Evolutionary conservation across 345 rosid species (phyloP).

Genomic region (Populus davidiana): DNA sequence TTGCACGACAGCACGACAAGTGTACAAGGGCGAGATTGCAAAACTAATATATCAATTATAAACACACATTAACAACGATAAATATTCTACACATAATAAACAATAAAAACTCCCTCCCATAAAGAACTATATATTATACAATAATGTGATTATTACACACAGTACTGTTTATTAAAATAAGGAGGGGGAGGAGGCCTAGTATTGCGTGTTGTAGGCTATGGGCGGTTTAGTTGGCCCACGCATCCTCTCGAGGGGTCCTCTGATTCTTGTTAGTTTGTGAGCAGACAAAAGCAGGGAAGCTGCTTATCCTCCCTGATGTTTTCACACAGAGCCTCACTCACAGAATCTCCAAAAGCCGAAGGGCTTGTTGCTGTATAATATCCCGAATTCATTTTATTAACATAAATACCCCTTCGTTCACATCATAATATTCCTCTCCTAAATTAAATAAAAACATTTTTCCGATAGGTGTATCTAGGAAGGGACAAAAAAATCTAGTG

Average conservation of each 20-base stretch:
- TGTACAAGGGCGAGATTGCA: no score
- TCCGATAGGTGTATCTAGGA: slow-evolving; percentile 1
- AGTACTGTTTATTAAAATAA: slow-evolving; percentile 1
- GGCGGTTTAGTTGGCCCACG: slow-evolving; percentile 35
- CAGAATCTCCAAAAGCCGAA: slow-evolving; percentile 54
- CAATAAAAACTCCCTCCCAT: no score
- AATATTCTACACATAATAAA: not conserved
- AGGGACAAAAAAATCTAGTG: slow-evolving; percentile 11
- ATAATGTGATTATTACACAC: not conserved
- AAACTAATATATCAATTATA: no score
- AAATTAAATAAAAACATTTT: not conserved
- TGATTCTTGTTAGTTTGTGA: slow-evolving; percentile 40
- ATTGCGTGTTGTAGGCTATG: slow-evolving; percentile 39
- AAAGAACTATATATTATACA: not conserved
- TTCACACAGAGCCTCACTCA: slow-evolving; percentile 42
- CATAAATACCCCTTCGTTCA: slow-evolving; percentile 9
- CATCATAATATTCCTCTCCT: not conserved
- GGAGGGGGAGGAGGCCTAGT: slow-evolving; percentile 10
- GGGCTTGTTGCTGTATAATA: not conserved
- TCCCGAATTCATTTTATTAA: slow-evolving; percentile 6
- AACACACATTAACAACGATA: no score
- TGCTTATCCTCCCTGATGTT: slow-evolving; percentile 42
- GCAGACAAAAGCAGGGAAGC: slow-evolving; percentile 60
- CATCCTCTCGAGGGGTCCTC: slow-evolving; percentile 25
- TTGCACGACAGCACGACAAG: not conserved